Evolutionary conservation across 1,139 yeast genomes (phyloP).

Genomic region (Magnusiomyces tetraspermus): DNA sequence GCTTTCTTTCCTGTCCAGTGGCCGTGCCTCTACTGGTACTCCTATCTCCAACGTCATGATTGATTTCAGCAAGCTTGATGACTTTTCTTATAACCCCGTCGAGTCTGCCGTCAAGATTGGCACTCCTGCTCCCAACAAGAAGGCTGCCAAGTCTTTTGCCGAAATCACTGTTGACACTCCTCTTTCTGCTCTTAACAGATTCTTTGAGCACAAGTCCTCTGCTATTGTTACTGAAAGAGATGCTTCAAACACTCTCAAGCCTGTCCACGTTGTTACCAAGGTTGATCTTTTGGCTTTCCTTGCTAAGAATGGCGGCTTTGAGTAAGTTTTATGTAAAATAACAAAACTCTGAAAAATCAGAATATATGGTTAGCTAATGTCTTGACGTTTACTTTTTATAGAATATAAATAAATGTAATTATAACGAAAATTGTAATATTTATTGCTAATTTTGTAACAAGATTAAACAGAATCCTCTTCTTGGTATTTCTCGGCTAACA

Average conservation of each 20-base stretch:
- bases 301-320: conserved; percentile 29
- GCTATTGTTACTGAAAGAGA: conserved; percentile 66
- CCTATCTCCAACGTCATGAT: conserved; percentile 56
- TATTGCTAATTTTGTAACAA: too few species aligned
- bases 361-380: too few species aligned
- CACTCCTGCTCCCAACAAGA: conserved; percentile 49
- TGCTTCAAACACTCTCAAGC: conserved; percentile 39
- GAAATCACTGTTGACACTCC: conserved; percentile 63
- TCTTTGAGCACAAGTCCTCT: conserved; percentile 79
- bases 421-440: too few species aligned
- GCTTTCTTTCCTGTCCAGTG: conserved; percentile 57
- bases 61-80: conserved; percentile 49
- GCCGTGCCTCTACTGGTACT: conserved; percentile 50
- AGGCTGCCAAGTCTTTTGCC: conserved; percentile 58
- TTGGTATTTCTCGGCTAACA: too few species aligned
- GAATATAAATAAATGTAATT: too few species aligned
- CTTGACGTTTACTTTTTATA: too few species aligned
- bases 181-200: conserved; percentile 59
- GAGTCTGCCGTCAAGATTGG: conserved; percentile 33
- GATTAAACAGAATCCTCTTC: too few species aligned
- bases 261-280: conserved; percentile 79
- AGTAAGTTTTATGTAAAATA: too few species aligned
- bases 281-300: conserved; percentile 71
- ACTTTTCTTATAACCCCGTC: conserved; percentile 39
- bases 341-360: too few species aligned